Percentiles rank a stretch among this genome's conserved stretches.
Conservation (phyloP, 1,284 basidiomycete genomes). For the Ceratobasidium sp. region DNA sequence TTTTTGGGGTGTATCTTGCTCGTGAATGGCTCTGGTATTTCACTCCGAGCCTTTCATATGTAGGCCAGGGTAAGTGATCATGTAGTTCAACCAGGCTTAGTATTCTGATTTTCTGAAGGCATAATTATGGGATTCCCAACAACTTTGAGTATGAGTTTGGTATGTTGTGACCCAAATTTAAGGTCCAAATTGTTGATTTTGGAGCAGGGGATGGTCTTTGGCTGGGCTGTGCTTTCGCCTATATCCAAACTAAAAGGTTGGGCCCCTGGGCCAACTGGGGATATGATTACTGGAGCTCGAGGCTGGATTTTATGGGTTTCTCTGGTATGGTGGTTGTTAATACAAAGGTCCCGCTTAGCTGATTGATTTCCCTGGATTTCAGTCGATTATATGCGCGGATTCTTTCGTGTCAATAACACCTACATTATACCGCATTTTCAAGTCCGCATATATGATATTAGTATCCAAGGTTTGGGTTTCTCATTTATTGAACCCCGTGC, state of each 20-base stretch:
- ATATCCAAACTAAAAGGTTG: slow-evolving; percentile 83
- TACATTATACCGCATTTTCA: slow-evolving; percentile 49
- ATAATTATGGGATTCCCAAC: slow-evolving; percentile 99
- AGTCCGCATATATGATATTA: slow-evolving; percentile 12
- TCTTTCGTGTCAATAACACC: slow-evolving; percentile 86
- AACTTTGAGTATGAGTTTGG: slow-evolving; percentile 91
- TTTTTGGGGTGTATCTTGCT: slow-evolving; percentile 90
- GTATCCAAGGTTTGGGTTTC: slow-evolving; percentile 19
- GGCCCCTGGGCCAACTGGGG: slow-evolving; percentile 89
- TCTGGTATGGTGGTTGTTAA: slow-evolving; percentile 55
- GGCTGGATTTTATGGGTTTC: slow-evolving; percentile 97
- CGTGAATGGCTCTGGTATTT: slow-evolving; percentile 94
- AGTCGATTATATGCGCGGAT: slow-evolving; percentile 93
- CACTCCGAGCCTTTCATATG: slow-evolving; percentile 89
- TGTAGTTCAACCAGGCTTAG: background rate
- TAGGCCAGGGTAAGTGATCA: slow-evolving; percentile 77
- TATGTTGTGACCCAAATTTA: slow-evolving; percentile 54
- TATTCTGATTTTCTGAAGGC: slow-evolving; percentile 60
- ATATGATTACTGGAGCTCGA: slow-evolving; percentile 84
- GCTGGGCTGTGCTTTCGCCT: slow-evolving; percentile 93
- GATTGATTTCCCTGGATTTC: background rate
- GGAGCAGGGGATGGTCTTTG: slow-evolving; percentile 87
- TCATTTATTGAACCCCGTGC: background rate
- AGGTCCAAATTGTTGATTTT: slow-evolving; percentile 4
- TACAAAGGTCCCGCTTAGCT: background rate